A percentile compares a stretch with the other conserved stretches of the same genome.
Evolutionary conservation across 257 asterid genomes (phyloP).

Genomic region (Datura wrightii): DNA sequence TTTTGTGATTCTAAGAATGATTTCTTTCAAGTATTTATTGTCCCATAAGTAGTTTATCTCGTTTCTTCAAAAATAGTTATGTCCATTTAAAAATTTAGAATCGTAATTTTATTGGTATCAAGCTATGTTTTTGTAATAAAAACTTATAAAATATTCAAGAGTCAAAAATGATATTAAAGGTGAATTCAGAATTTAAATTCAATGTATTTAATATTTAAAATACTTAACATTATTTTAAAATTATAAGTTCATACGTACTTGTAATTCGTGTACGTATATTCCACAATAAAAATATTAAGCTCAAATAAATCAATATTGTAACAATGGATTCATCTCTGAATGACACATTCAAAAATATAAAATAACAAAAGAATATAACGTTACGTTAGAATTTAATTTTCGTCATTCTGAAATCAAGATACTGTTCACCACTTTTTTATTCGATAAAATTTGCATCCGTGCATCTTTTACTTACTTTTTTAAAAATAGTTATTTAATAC

Average conservation of each 20-base stretch:
- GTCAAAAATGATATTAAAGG: background rate
- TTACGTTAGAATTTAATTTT: background rate
- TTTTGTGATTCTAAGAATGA: background rate
- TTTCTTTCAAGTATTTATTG: background rate
- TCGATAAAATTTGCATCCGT: background rate
- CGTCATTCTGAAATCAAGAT: background rate
- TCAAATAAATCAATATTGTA: no score
- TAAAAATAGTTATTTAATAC: background rate
- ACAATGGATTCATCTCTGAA: background rate
- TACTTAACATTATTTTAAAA: no score
- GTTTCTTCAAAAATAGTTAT: background rate
- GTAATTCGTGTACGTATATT: no score
- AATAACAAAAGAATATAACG: background rate
- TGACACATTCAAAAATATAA: background rate
- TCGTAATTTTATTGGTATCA: background rate
- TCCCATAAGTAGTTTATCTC: background rate
- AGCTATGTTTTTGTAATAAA: background rate
- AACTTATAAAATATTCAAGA: background rate
- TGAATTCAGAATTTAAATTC: background rate
- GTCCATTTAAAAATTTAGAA: background rate
- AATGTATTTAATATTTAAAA: no score
- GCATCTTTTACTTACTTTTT: no score
- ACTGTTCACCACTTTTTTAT: no score
- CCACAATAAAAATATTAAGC: no score
- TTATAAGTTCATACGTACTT: background rate